phyloP scores from a whole-genome alignment of 2,329 filamentous ascomycete species.

The Periconia sp. region DNA sequence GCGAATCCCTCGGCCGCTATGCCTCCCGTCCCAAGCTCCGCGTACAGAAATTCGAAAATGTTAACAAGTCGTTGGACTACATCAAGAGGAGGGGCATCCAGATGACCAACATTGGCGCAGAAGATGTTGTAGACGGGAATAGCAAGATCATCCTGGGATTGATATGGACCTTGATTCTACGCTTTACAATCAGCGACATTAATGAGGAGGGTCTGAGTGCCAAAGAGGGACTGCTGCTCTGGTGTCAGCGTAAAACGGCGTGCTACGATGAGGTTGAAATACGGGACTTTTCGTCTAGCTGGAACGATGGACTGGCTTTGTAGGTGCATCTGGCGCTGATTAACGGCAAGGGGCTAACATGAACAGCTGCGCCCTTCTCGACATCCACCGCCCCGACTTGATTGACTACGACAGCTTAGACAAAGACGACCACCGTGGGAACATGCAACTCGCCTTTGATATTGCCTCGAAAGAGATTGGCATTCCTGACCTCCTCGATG shows the following conservation, averaged over 20 bases:
- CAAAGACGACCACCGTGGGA: constrained; percentile 91
- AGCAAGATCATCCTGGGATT: constrained; percentile 95
- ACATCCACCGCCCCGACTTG: constrained; percentile 95
- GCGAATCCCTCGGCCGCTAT: constrained; percentile 94
- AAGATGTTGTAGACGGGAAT: constrained; percentile 98
- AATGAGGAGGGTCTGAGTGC: constrained; percentile 97
- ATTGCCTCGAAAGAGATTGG: constrained; percentile 96
- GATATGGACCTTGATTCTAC: constrained; percentile 97
- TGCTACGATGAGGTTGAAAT: constrained; percentile 98
- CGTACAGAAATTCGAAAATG: constrained; percentile 97
- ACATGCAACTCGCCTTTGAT: constrained; percentile 98
- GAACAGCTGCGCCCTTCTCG: constrained; percentile 78
- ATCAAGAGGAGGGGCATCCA: constrained; percentile 91
- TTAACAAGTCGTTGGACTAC: constrained; percentile 92
- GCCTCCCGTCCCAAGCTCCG: constrained; percentile 94
- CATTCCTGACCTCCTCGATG: constrained; percentile 92
- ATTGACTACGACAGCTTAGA: constrained; percentile 97
- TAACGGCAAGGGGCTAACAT: constrained; percentile 12
- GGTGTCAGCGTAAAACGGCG: constrained; percentile 98
- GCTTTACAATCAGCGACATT: constrained; percentile 98
- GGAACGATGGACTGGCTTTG: constrained; percentile 97
- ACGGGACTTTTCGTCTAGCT: constrained; percentile 91
- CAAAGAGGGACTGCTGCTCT: constrained; percentile 91
- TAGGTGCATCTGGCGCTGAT: constrained; percentile 29
- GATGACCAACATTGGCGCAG: constrained; percentile 97